These are phyloP conservation scores for Collybia sordida DNA, from an alignment of 768 basidiomycete species.

Conservation along the genomic window DNA sequence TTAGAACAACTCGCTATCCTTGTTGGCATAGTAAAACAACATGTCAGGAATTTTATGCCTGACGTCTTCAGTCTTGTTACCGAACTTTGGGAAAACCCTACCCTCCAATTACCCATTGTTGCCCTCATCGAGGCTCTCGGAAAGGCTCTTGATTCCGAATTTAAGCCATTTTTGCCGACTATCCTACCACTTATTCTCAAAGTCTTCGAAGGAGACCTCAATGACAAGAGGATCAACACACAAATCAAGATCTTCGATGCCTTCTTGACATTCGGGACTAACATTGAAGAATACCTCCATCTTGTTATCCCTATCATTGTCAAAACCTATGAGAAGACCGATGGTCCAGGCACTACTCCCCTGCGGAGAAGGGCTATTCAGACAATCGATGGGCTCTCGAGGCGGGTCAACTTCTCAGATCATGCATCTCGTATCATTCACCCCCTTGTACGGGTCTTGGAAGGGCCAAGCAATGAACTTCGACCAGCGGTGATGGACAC, in stretches of 20 bases:
- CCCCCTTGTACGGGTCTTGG: constrained; percentile 86
- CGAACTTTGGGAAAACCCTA: constrained; percentile 85
- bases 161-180: constrained; percentile 92
- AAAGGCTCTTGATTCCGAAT: constrained; percentile 93
- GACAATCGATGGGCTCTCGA: constrained; percentile 87
- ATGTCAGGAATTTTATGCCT: constrained; percentile 88
- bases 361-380: constrained; percentile 88
- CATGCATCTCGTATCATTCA: constrained; percentile 97
- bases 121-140: constrained; percentile 91
- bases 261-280: constrained; percentile 91
- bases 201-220: constrained; percentile 86
- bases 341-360: constrained; percentile 53
- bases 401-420: constrained; percentile 95
- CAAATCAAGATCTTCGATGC: constrained; percentile 94
- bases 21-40: constrained; percentile 95
- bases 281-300: constrained; percentile 97
- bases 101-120: constrained; percentile 89
- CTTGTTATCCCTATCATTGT: constrained; percentile 95
- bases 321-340: constrained; percentile 82
- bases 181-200: constrained; percentile 88
- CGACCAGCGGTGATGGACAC: constrained; percentile 89
- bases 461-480: constrained; percentile 72
- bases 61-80: constrained; percentile 83
- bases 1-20: constrained; percentile 94
- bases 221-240: constrained; percentile 72